Conservation (phyloP, 345 rosid genomes). For the Conringia planisiliqua region DNA sequence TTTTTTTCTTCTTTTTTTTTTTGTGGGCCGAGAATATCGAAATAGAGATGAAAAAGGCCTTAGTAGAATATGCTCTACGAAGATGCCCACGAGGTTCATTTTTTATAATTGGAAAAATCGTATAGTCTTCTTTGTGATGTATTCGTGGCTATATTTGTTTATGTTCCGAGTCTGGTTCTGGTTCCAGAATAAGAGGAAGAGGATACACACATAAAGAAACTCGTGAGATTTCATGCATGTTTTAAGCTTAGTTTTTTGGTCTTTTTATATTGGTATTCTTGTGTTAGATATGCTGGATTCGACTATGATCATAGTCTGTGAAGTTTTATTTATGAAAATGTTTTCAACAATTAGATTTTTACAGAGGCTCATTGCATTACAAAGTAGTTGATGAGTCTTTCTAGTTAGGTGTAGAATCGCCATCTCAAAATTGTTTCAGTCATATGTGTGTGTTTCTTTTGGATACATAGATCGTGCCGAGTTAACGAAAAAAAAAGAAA, state of each 20-base stretch:
- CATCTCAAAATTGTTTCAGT: not conserved
- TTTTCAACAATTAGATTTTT: not conserved
- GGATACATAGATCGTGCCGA: not conserved
- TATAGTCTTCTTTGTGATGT: not conserved
- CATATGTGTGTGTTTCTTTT: not conserved
- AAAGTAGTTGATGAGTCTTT: not conserved
- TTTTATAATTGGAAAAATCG: not conserved
- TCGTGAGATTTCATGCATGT: not conserved
- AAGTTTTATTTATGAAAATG: not conserved
- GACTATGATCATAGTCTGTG: not conserved
- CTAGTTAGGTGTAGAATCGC: not conserved
- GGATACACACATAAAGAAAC: not conserved
- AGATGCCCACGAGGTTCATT: slow-evolving; percentile 8
- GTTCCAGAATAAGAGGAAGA: not conserved
- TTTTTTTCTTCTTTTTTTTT: not conserved
- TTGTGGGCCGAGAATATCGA: slow-evolving; percentile 8
- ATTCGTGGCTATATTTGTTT: not conserved
- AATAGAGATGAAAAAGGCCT: not conserved
- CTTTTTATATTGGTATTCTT: no score
- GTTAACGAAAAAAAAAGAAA: not conserved
- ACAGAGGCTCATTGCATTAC: not conserved
- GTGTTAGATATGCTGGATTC: not conserved
- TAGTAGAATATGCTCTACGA: slow-evolving; percentile 9
- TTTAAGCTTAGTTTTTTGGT: not conserved
- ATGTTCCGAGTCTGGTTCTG: not conserved